Base-by-base conservation (phyloP, 2,329 filamentous ascomycete species). In the Epichloe sp. region DNA sequence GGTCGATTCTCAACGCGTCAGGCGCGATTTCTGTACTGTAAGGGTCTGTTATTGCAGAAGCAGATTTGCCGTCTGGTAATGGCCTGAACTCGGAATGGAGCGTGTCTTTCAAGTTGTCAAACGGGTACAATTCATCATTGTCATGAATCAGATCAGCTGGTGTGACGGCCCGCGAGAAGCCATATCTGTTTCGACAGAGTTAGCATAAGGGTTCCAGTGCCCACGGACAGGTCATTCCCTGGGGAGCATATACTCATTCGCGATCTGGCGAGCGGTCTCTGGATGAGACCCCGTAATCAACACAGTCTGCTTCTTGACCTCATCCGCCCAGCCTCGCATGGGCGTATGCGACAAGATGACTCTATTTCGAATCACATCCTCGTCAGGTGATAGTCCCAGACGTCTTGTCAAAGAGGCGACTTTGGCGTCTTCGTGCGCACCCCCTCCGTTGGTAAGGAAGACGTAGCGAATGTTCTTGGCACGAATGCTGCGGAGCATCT, bases 361-460 rank as follows among this genome's bases (percentile, higher is more conserved):
- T 41, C 67, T 59, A 38, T 63, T 57, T 8, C 58, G 62, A 41
- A 70, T 58, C 38, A 67, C 59, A 35, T 67, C 62, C 35, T 68
- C 62, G 3, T 65, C 56, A n/a, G 59, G 56, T 6, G 56, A 52
- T 2, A 68, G 53, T 4, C 61, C 57, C 2, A 70, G 59, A 4
- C 66, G 59, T 50, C 65, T 60, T 31, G 60, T 59, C 36, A 70
- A 52, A 3, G 67, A 68, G 1, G 59, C 60, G 11, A 57, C 64
- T 52, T 69, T 69, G 42, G 59, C 62, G 17, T 62, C 56, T 68
- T 97, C 91, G 55, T 82, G 80, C 62, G 85, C 88, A 52, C 93
- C 93, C 23, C 93, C 93, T 59, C 93, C 93, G 68, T 98, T 98
- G 53, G 93, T 98, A 55, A 98, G 76, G 36, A 98, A 80, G 60